Percentiles rank a stretch among this genome's conserved stretches.
phyloP scores from a whole-genome alignment of 2,329 filamentous ascomycete genomes.

The Fusarium devonianum region DNA sequence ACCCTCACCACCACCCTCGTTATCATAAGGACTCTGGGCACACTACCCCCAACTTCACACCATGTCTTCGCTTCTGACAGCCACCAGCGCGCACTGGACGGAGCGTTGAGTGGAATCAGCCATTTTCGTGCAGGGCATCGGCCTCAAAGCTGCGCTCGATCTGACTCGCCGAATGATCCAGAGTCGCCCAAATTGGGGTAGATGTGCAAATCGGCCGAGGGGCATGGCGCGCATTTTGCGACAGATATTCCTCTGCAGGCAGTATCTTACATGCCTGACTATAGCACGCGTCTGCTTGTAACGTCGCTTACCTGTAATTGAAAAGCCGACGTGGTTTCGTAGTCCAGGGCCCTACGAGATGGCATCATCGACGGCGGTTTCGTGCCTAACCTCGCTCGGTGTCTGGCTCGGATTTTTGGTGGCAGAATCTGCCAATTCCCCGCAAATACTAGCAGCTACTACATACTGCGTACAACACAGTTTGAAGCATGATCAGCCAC shows the following conservation, averaged over 20 bases:
- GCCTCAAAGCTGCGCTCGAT: constrained; percentile 41
- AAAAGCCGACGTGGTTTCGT: constrained; percentile 21
- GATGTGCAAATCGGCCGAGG: constrained; percentile 35
- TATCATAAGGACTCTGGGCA: not conserved
- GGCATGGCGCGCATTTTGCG: constrained; percentile 24
- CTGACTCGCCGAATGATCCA: constrained; percentile 35
- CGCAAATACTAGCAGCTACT: constrained; percentile 10
- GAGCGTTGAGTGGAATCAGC: constrained; percentile 8
- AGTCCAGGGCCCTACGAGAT: constrained; percentile 18
- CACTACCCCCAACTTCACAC: constrained; percentile 1
- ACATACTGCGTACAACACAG: not conserved
- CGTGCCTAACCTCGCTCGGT: constrained; percentile 36
- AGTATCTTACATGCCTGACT: constrained; percentile 21
- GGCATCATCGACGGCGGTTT: constrained; percentile 20
- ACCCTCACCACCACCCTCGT: not conserved
- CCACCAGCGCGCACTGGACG: constrained; percentile 5
- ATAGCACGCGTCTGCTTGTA: constrained; percentile 12
- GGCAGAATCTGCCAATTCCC: constrained; percentile 16
- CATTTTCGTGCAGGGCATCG: constrained; percentile 20
- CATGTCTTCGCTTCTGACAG: constrained; percentile 11
- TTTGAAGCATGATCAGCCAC: constrained; percentile 18
- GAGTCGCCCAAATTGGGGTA: constrained; percentile 23
- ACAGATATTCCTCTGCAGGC: constrained; percentile 8
- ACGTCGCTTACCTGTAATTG: constrained; percentile 30
- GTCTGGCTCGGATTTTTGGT: constrained; percentile 13